Evolutionary conservation across 306 rosid species (phyloP).

Genomic region (Vigna reflexopilosa): DNA sequence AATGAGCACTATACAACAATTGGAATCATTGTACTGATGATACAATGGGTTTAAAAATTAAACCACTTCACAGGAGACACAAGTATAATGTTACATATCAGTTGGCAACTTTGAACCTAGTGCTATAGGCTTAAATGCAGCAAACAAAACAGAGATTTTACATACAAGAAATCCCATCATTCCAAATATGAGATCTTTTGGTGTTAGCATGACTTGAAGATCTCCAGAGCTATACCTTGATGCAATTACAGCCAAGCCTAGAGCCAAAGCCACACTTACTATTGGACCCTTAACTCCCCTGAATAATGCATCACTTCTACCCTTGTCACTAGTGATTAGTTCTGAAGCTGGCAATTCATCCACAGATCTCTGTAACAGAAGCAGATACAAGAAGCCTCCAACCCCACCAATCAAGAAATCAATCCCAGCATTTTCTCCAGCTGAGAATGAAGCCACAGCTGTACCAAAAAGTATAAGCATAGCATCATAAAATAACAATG

Average conservation of each 20-base stretch:
- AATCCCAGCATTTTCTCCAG: conserved; percentile 60
- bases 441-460: conserved; percentile 56
- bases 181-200: conserved; percentile 75
- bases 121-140: conserved; percentile 77
- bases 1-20: background rate
- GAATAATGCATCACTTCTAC: conserved; percentile 43
- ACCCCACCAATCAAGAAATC: conserved; percentile 86
- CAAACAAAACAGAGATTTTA: conserved; percentile 80
- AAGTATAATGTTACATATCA: conserved; percentile 40
- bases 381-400: conserved; percentile 81
- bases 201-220: conserved; percentile 52
- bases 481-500: conserved; percentile 85
- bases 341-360: conserved; percentile 78
- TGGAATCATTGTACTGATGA: background rate
- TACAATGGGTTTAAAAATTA: background rate
- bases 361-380: conserved; percentile 85
- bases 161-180: conserved; percentile 85
- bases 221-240: conserved; percentile 64
- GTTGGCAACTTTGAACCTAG: conserved; percentile 52
- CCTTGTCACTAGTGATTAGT: conserved; percentile 39
- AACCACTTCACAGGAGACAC: background rate
- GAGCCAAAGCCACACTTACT: conserved; percentile 61
- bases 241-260: conserved; percentile 57
- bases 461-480: conserved; percentile 66
- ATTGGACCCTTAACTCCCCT: conserved; percentile 63